Evolutionary conservation across 768 basidiomycete species (phyloP), one percentile per base, ranked within the genome.

Genomic region (Agaricus subrufescens): DNA sequence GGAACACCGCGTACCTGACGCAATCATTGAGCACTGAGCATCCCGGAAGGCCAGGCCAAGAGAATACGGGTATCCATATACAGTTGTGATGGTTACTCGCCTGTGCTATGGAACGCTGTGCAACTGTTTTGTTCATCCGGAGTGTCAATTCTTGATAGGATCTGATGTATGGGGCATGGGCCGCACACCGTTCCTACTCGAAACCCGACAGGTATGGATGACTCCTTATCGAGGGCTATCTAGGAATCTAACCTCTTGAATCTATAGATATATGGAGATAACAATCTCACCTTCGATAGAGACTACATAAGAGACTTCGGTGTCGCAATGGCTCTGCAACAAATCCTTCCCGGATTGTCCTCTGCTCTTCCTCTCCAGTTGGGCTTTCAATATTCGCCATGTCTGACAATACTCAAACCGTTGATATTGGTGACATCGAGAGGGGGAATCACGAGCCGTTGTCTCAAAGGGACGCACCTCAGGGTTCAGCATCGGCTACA

Each of bases 401-500:
- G 82, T 75, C 80, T 67, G 73, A 65, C 59, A 70, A 73, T 58
- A 50, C 62, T 59, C 71, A 69, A 62, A 71, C 66, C 56, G 68
- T 71, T 55, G 70, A 72, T 27, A 70, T 74, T 54, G 69, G 75
- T 62, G 83, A 85, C 62, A 75, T 80, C 40, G 85, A 87, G 73
- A 82, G 80, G 66, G 85, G 83, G 54, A 74, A 74, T 48, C 62
- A 80, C 54, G 83, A 82, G 50, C 66, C 75, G 50, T 68, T 71
- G 46, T 69, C 76, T 45, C 66, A 66, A 44, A 66, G 65, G 46
- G 64, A 63, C 43, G 62, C 67, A 45, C 69, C 73, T 57, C 58
- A 69, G 49, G 69, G 71, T 50, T 76, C 69, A 77, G 73, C 65
- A 58, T 71, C 52, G 57, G 52, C 25, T 54, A 61, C 56, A 52